A percentile compares a stretch with the other conserved stretches of the same genome.
phyloP scores from a whole-genome alignment of 768 basidiomycete species.

The Amanita muscaria region DNA sequence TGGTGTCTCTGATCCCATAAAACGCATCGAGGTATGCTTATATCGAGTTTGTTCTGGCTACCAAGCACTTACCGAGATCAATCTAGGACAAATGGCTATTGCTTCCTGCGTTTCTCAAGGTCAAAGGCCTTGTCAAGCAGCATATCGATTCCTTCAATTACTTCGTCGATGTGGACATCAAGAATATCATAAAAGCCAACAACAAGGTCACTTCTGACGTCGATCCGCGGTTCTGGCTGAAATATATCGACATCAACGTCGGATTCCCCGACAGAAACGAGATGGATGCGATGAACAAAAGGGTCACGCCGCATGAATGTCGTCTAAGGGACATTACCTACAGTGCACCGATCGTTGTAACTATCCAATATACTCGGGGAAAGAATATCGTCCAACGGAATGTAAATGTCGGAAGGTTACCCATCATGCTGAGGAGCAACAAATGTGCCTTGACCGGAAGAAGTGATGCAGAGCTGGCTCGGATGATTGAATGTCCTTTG shows the following conservation, averaged over 20 bases:
- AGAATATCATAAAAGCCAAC: conserved; percentile 91
- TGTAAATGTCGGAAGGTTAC: conserved; percentile 83
- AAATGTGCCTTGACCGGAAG: conserved; percentile 84
- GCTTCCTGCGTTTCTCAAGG: conserved; percentile 91
- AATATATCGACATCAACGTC: conserved; percentile 92
- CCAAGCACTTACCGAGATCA: conserved; percentile 5
- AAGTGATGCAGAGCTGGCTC: conserved; percentile 75
- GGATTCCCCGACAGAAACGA: conserved; percentile 90
- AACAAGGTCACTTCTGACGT: conserved; percentile 94
- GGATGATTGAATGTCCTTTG: conserved; percentile 93
- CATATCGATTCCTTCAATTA: conserved; percentile 99
- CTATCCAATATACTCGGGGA: conserved; percentile 90
- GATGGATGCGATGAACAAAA: conserved; percentile 64
- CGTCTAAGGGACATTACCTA: conserved; percentile 94
- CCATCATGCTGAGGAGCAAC: conserved; percentile 94
- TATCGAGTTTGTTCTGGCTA: background rate
- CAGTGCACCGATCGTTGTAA: conserved; percentile 86
- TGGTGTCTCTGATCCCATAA: conserved; percentile 82
- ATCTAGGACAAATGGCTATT: conserved; percentile 96
- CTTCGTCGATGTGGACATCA: conserved; percentile 95
- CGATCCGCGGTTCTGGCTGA: conserved; percentile 93
- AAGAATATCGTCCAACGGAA: conserved; percentile 82
- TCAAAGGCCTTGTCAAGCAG: conserved; percentile 98
- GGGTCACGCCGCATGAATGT: conserved; percentile 94
- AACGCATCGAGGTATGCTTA: conserved; percentile 75